Conservation (phyloP, 306 rosid genomes). For the Casuarina glauca region DNA sequence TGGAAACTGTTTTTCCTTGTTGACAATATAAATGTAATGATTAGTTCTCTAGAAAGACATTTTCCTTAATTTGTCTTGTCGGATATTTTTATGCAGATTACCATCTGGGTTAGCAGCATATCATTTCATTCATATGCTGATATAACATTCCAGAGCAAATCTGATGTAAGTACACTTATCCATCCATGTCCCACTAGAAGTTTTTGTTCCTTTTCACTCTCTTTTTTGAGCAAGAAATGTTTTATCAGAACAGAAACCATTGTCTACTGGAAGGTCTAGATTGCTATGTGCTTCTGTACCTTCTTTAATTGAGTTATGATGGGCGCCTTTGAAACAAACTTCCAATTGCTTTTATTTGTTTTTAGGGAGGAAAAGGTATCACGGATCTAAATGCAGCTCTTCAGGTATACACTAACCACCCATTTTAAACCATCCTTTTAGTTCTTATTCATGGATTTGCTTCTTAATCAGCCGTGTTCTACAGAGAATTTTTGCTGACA, state of each 20-base stretch:
- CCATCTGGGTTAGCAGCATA: slow-evolving; percentile 74
- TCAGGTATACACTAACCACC: slow-evolving; percentile 49
- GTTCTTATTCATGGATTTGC: slow-evolving; percentile 13
- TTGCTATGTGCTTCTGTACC: neutral
- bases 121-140: slow-evolving; percentile 82
- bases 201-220: neutral
- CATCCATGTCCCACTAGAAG: slow-evolving; percentile 10
- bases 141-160: slow-evolving; percentile 53
- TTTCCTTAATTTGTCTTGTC: slow-evolving; percentile 9
- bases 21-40: neutral
- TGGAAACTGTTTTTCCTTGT: neutral
- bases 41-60: neutral
- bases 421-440: slow-evolving; percentile 1
- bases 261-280: neutral
- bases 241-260: neutral
- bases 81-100: slow-evolving; percentile 54
- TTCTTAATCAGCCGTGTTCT: slow-evolving; percentile 29
- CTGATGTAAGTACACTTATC: slow-evolving; percentile 68
- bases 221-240: neutral
- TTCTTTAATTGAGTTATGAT: neutral
- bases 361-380: slow-evolving; percentile 87
- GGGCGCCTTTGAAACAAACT: slow-evolving; percentile 14
- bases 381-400: slow-evolving; percentile 78
- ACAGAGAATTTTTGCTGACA: slow-evolving; percentile 85
- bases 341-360: slow-evolving; percentile 31